These are phyloP conservation scores for Phytophthora boehmeriae DNA, from an alignment of 352 stramenopile species.

Conservation along the genomic window DNA sequence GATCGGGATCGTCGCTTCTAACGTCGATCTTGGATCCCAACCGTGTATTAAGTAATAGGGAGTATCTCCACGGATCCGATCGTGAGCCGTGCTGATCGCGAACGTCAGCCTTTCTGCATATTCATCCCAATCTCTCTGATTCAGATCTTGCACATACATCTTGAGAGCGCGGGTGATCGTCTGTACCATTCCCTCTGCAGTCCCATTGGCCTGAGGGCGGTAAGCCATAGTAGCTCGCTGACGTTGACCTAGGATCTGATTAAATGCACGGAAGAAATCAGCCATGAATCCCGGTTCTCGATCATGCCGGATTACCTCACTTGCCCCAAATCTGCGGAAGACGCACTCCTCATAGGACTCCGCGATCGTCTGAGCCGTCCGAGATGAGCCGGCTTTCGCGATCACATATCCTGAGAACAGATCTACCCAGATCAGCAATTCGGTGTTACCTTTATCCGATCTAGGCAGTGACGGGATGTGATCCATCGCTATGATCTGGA, in stretches of 20 bases:
- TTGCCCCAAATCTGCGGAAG: slow-evolving; percentile 22
- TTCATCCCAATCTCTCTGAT: slow-evolving; percentile 30
- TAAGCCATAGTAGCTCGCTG: slow-evolving; percentile 17
- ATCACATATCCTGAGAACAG: slow-evolving; percentile 26
- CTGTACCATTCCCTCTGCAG: slow-evolving; percentile 29
- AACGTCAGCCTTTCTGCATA: slow-evolving; percentile 34
- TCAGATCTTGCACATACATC: slow-evolving; percentile 27
- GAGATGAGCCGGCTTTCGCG: slow-evolving; percentile 15
- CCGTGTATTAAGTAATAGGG: slow-evolving; percentile 3
- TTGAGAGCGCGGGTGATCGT: slow-evolving; percentile 13
- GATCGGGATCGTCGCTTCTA: slow-evolving; percentile 10
- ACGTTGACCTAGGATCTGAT: slow-evolving; percentile 16
- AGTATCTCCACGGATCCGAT: slow-evolving; percentile 7
- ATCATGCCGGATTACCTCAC: slow-evolving; percentile 26
- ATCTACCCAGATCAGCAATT: slow-evolving; percentile 35
- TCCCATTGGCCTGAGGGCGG: slow-evolving; percentile 28
- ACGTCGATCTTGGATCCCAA: slow-evolving; percentile 11
- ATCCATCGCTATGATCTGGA: slow-evolving; percentile 37
- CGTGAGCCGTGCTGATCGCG: slow-evolving; percentile 24
- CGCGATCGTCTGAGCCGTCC: slow-evolving; percentile 23
- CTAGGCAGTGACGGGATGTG: slow-evolving; percentile 31
- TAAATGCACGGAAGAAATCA: slow-evolving; percentile 27
- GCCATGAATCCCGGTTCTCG: slow-evolving; percentile 34
- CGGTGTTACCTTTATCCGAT: slow-evolving; percentile 31
- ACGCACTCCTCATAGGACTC: slow-evolving; percentile 29